phyloP scores from a whole-genome alignment of 1,284 basidiomycete genomes.

The Cryptococcus amylolentus region DNA sequence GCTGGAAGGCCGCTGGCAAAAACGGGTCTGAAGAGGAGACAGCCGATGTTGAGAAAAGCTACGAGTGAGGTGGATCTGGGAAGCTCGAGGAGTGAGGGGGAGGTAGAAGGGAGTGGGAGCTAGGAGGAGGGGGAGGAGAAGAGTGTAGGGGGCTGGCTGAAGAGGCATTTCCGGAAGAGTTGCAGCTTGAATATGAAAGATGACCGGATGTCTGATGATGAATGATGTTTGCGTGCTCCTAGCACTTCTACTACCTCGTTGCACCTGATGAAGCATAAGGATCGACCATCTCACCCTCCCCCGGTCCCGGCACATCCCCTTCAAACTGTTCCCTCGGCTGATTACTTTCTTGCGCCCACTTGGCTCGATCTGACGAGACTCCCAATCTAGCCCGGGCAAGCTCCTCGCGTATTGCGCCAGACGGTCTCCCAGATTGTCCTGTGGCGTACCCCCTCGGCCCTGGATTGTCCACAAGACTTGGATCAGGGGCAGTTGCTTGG shows the following conservation, averaged over 20 bases:
- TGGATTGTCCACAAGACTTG: neutral
- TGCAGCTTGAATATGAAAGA: too few species aligned
- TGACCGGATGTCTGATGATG: too few species aligned
- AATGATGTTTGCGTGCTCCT: neutral
- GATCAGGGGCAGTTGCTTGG: neutral
- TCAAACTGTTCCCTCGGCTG: slow-evolving; percentile 28
- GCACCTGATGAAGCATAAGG: slow-evolving; percentile 30
- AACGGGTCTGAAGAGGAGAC: neutral
- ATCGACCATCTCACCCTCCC: slow-evolving; percentile 37
- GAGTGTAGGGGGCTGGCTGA: too few species aligned
- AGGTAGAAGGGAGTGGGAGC: neutral
- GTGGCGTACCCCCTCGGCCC: slow-evolving; percentile 4
- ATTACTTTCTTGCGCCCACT: slow-evolving; percentile 14
- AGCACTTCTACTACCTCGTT: slow-evolving; percentile 3
- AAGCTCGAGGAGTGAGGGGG: slow-evolving; percentile 3
- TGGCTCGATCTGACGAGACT: slow-evolving; percentile 1
- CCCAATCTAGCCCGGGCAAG: neutral
- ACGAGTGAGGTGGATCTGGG: neutral
- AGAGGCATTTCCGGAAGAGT: too few species aligned
- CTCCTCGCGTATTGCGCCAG: slow-evolving; percentile 9
- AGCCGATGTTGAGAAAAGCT: neutral
- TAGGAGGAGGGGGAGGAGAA: neutral
- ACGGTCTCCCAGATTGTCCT: slow-evolving; percentile 4
- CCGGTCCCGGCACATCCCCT: slow-evolving; percentile 30
- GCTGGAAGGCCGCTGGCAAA: neutral